phyloP scores from a whole-genome alignment of 2,329 filamentous ascomycete species.

The Pseudogymnoascus sp. region DNA sequence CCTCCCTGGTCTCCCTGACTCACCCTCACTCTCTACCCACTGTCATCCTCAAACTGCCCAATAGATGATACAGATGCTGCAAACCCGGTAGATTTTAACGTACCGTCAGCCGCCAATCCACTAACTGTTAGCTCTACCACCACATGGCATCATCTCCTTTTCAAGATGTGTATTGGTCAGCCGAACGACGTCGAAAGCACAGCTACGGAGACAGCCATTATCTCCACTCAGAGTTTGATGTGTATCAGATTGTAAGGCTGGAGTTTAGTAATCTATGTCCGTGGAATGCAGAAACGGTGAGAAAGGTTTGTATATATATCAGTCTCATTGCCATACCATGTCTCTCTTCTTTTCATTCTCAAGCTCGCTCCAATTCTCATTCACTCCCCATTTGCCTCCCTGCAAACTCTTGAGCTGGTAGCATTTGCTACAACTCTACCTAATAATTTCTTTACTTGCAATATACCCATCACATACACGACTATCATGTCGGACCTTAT shows the following conservation, averaged over 20 bases:
- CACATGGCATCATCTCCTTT: background rate
- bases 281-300: background rate
- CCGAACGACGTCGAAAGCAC: background rate
- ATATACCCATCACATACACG: background rate
- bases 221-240: background rate
- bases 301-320: constrained; percentile 1
- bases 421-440: background rate
- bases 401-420: background rate
- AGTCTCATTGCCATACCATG: background rate
- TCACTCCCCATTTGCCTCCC: background rate
- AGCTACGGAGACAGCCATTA: background rate
- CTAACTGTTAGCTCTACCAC: background rate
- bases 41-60: background rate
- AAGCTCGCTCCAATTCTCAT: constrained; percentile 2
- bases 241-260: background rate
- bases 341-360: background rate
- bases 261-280: constrained; percentile 3
- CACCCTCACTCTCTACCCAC: background rate
- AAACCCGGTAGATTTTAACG: background rate
- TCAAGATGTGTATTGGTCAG: background rate
- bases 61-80: background rate
- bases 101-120: background rate
- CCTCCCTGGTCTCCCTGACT: background rate
- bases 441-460: background rate
- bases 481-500: constrained; percentile 31